Conservation (phyloP, 768 basidiomycete genomes). For the Hortiboletus campestris region DNA sequence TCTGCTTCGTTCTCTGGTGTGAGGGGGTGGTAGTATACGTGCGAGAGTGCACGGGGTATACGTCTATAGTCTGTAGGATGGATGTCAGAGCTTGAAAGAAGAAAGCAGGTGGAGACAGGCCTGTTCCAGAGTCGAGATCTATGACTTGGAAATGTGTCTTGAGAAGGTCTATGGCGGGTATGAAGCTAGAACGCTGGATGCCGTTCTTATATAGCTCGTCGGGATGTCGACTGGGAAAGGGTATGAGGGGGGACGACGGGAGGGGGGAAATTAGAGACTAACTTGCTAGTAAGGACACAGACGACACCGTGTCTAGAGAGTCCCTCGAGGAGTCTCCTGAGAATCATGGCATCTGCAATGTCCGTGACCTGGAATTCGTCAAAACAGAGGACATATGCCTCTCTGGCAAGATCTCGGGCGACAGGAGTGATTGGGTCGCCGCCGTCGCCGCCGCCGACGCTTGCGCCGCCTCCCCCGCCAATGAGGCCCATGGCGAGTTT, state of each 20-base stretch:
- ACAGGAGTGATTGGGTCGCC: constrained; percentile 88
- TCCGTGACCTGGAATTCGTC: constrained; percentile 99
- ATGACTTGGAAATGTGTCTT: constrained; percentile 85
- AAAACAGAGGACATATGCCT: constrained; percentile 88
- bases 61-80: constrained; percentile 82
- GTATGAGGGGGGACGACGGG: not conserved
- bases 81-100: not conserved
- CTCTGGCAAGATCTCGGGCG: constrained; percentile 79
- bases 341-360: constrained; percentile 98
- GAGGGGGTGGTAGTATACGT: constrained; percentile 89
- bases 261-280: constrained; percentile 26
- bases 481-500: constrained; percentile 67
- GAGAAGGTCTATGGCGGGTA: constrained; percentile 92
- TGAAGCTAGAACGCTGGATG: constrained; percentile 91
- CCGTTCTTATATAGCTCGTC: constrained; percentile 98
- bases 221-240: constrained; percentile 77
- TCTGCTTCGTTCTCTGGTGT: constrained; percentile 62
- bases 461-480: constrained; percentile 35
- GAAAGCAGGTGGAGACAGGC: constrained; percentile 34
- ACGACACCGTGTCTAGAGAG: constrained; percentile 87
- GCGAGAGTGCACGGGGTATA: constrained; percentile 86
- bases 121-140: constrained; percentile 94
- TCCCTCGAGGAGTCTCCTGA: constrained; percentile 84
- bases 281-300: constrained; percentile 98
- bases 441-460: constrained; percentile 26